Evolutionary conservation across 306 rosid genomes (phyloP).

Genomic region (Pyrus bretschneideri): DNA sequence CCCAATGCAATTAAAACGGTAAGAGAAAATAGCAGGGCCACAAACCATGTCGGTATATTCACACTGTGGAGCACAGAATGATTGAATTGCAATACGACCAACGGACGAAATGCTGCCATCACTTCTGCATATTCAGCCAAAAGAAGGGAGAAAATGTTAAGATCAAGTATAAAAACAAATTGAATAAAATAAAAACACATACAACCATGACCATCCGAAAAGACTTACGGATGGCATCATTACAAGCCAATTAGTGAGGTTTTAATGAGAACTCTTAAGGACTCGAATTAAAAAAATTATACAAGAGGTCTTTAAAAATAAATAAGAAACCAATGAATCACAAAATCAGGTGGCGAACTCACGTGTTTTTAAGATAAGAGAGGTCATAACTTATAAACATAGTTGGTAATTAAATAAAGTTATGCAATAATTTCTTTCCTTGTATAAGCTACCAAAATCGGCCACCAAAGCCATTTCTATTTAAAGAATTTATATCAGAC

Average conservation of each 20-base stretch:
- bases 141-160: background rate
- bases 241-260: background rate
- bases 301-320: background rate
- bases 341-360: background rate
- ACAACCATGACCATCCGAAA: background rate
- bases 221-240: background rate
- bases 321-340: background rate
- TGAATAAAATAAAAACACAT: background rate
- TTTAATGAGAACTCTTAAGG: background rate
- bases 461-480: background rate
- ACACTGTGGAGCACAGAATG: slow-evolving; percentile 87
- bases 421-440: background rate
- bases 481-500: background rate
- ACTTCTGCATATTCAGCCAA: slow-evolving; percentile 28
- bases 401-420: background rate
- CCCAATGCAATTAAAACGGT: background rate
- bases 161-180: background rate
- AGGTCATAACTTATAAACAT: background rate
- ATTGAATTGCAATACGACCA: slow-evolving; percentile 80
- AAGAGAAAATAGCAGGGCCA: background rate
- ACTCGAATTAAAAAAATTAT: background rate
- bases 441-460: background rate
- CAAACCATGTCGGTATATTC: slow-evolving; percentile 62
- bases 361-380: background rate
- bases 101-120: slow-evolving; percentile 39